Percentiles rank a stretch among this genome's conserved stretches.
phyloP scores from a whole-genome alignment of 2,329 filamentous ascomycete genomes.

The Bipolaris bicolor region DNA sequence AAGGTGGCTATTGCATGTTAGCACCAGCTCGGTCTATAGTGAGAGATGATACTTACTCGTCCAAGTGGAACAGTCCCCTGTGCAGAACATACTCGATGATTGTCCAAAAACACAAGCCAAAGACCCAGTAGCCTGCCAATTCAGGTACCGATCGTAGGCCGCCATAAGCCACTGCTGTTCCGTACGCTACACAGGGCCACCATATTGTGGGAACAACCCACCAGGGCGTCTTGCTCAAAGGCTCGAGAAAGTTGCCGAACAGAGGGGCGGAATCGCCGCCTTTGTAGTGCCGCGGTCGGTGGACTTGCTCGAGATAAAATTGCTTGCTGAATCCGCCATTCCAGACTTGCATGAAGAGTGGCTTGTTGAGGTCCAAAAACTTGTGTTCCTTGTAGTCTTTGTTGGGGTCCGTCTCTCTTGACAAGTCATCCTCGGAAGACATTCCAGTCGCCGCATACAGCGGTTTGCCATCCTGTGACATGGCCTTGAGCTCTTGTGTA shows the following conservation, averaged over 20 bases:
- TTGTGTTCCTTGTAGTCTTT: conserved; percentile 88
- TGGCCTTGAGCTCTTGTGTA: conserved; percentile 58
- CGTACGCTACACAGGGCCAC: conserved; percentile 80
- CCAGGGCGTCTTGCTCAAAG: conserved; percentile 94
- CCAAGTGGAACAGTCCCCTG: conserved; percentile 90
- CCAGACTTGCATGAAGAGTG: conserved; percentile 88
- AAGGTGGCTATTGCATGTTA: conserved; percentile 66
- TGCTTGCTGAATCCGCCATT: conserved; percentile 85
- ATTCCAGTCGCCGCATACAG: conserved; percentile 76
- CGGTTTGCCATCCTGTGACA: conserved; percentile 50
- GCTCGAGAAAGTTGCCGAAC: conserved; percentile 98
- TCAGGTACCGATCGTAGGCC: conserved; percentile 59
- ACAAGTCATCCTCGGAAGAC: conserved; percentile 85
- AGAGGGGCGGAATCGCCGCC: conserved; percentile 90
- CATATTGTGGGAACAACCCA: conserved; percentile 85
- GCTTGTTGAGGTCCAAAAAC: conserved; percentile 86
- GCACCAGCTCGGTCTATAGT: background rate
- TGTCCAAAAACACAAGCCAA: conserved; percentile 83
- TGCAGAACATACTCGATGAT: conserved; percentile 89
- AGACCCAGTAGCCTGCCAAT: conserved; percentile 67
- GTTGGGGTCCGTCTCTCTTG: conserved; percentile 77
- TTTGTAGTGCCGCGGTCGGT: conserved; percentile 93
- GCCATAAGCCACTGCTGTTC: conserved; percentile 66
- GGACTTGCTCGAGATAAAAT: conserved; percentile 97
- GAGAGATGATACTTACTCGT: conserved; percentile 68